Evolutionary conservation across 768 basidiomycete genomes (phyloP).

Genomic region (Auricularia sp.): DNA sequence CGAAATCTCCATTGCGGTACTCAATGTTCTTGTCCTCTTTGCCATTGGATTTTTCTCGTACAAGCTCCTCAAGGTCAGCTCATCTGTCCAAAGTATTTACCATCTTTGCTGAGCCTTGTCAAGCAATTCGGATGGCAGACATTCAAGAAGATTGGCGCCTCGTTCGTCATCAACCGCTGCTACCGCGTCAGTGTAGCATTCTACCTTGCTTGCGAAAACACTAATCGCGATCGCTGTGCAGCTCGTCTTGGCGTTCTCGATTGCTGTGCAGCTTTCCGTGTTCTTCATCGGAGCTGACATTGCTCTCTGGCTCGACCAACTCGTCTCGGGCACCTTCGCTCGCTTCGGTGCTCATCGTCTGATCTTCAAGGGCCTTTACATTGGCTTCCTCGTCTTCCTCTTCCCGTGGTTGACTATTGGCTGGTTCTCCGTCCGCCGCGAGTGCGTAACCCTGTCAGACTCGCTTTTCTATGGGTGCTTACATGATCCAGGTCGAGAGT

Average conservation of each 20-base stretch:
- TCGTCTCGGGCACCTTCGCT: conserved; percentile 56
- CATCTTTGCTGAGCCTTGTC: not conserved
- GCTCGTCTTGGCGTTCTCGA: conserved; percentile 57
- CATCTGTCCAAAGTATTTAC: not conserved
- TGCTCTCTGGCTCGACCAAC: conserved; percentile 67
- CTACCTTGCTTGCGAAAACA: not conserved
- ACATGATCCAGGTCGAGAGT: conserved; percentile 24
- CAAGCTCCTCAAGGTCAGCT: conserved; percentile 57
- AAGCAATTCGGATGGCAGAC: conserved; percentile 79
- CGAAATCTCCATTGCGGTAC: conserved; percentile 53
- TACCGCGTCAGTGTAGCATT: conserved; percentile 34
- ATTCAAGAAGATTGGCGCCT: conserved; percentile 77
- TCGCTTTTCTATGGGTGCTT: not conserved
- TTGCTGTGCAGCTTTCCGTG: conserved; percentile 61
- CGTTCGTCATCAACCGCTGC: conserved; percentile 56
- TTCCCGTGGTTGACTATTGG: conserved; percentile 64
- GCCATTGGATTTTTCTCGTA: conserved; percentile 58
- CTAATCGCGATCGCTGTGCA: not conserved
- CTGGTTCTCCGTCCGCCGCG: conserved; percentile 66
- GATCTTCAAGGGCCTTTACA: conserved; percentile 46
- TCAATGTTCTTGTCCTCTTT: conserved; percentile 52
- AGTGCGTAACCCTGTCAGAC: conserved; percentile 18
- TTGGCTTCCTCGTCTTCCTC: conserved; percentile 48
- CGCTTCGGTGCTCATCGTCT: conserved; percentile 33
- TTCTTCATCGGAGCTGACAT: conserved; percentile 69